Evolutionary conservation across 1,284 basidiomycete species (phyloP), one percentile per base, ranked within the genome.

Genomic region (Pseudozyma flocculosa): DNA sequence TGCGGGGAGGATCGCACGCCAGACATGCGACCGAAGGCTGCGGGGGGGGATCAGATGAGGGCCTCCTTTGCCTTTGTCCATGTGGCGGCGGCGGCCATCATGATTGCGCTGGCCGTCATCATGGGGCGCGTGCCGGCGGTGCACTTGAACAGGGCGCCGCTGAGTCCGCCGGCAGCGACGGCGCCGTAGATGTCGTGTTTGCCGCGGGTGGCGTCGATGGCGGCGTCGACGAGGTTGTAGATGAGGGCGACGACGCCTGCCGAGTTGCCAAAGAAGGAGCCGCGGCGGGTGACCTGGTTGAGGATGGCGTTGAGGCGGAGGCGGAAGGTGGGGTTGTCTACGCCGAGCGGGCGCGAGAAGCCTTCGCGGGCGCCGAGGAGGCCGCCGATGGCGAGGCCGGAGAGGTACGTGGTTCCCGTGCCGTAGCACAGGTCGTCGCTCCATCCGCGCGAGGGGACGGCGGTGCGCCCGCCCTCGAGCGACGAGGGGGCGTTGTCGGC

Each of bases 351-450:
- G 79, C 90, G 85, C 76, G 84, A 82, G 76, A 91, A 85, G 73
- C 95, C 95, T 84, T 98, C 95, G 77, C 91, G 90, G 72, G 96
- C 82, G 68, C 95, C 95, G 89, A 94, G 95, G 67, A 88, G 81
- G 72, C 94, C 95, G 79, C 94, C 94, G 79, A 95, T 81, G 71
- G 87, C 87, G 78, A 98, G 79, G 93, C 94, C 95, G 76, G 89
- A 85, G 50, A 98, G 87, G 85, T 98, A 98, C 81, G 93, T 96
- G 65, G 93, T 95, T 53, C 95, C 95, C 72, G 94, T 97, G 70
- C 95, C 95, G 81, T 98, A 97, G 85, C 92, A 96, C 58, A 99
- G 83, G 81, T 98, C 95, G 82, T 99, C 95, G 80, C 91, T 91
- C 93, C 92, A 99, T 55, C 95, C 94, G 80, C 95, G 65, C 32